phyloP scores from a whole-genome alignment of 2,329 filamentous ascomycete genomes.

The Westerdykella aurantiaca region DNA sequence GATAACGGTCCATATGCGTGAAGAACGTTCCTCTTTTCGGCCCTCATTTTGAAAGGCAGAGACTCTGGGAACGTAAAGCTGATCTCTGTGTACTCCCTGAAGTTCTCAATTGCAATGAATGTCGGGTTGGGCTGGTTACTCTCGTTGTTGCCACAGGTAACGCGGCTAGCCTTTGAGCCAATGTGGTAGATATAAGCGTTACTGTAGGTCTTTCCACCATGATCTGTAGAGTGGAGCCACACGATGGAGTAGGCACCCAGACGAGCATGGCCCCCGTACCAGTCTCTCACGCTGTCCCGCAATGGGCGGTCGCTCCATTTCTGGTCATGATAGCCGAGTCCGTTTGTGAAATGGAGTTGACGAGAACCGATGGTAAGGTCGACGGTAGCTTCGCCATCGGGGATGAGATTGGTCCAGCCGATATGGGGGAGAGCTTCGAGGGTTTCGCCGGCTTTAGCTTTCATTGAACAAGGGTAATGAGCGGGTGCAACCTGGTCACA shows the following conservation, averaged over 20 bases:
- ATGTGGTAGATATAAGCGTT: no score
- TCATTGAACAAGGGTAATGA: not conserved
- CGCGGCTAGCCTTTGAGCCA: no score
- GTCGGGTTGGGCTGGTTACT: no score
- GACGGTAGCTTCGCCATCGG: constrained; percentile 1
- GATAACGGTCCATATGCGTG: no score
- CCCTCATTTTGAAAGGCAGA: no score
- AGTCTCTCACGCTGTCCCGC: not conserved
- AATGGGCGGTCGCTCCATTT: constrained; percentile 3
- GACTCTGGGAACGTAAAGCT: no score
- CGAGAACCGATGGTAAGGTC: not conserved
- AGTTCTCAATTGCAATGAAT: no score
- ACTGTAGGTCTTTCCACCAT: no score
- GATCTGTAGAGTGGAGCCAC: no score
- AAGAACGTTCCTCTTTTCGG: no score
- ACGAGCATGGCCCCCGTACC: constrained; percentile 4
- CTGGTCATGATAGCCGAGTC: constrained; percentile 6
- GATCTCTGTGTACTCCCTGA: no score
- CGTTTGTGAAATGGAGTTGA: not conserved
- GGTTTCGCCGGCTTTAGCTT: not conserved
- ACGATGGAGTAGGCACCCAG: not conserved
- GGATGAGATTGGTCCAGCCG: constrained; percentile 3
- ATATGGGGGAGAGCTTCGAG: not conserved
- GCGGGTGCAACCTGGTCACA: not conserved
- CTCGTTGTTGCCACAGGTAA: no score